Evolutionary conservation across 495 filamentous ascomycete genomes (phyloP).

Genomic region (Wilcoxina mikolae): DNA sequence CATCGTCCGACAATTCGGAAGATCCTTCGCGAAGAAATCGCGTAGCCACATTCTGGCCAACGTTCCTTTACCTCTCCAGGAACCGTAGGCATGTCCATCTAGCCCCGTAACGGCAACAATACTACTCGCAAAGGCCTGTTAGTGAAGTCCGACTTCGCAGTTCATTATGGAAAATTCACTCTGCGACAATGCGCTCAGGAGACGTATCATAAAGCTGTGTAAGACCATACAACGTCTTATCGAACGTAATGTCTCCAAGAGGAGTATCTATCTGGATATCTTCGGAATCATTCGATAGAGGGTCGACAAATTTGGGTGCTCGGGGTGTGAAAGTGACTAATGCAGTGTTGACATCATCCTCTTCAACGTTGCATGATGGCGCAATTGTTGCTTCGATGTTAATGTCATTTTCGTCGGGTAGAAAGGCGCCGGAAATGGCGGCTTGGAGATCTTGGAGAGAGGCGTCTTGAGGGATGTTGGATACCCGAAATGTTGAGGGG

Average conservation of each 20-base stretch:
- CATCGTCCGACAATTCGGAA: slow-evolving; percentile 8
- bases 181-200: slow-evolving; percentile 7
- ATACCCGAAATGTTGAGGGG: not conserved
- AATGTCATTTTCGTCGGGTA: not conserved
- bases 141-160: not conserved
- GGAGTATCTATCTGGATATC: not conserved
- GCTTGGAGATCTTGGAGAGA: not conserved
- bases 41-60: slow-evolving; percentile 6
- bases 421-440: not conserved
- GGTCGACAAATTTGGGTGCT: not conserved
- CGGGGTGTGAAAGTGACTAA: not conserved
- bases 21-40: slow-evolving; percentile 9
- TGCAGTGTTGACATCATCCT: not conserved
- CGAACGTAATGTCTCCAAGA: slow-evolving; percentile 1
- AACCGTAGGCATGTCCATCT: slow-evolving; percentile 10
- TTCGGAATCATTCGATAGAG: not conserved
- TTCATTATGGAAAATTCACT: slow-evolving; percentile 4
- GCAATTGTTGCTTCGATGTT: slow-evolving; percentile 2
- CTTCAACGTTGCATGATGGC: not conserved
- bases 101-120: slow-evolving; percentile 13
- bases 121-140: not conserved
- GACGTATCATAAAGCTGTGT: slow-evolving; percentile 11
- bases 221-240: slow-evolving; percentile 11
- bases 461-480: not conserved
- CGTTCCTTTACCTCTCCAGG: slow-evolving; percentile 1